Evolutionary conservation across 2,329 filamentous ascomycete genomes (phyloP), one percentile per base, ranked within the genome.

Genomic region (Coniochaeta sp.): DNA sequence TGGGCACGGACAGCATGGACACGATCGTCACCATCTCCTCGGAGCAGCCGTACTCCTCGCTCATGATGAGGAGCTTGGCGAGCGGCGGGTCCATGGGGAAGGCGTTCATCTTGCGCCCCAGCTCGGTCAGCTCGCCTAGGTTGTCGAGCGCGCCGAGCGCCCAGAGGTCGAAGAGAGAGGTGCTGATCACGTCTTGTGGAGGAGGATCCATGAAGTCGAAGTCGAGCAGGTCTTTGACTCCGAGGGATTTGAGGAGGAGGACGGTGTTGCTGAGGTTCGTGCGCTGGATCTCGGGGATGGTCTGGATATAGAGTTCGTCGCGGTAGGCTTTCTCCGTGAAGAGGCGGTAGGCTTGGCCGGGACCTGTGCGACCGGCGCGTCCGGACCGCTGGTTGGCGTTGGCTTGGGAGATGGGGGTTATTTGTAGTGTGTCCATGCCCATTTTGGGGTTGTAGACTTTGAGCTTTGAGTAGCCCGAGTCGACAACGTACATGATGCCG

Each of bases 171-270:
- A 97, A 99, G 31, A 99, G 84, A 3, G 91, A 96, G 0, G 94
- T 99, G 0, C 90, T 92, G 58, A 99, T 97, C 1, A 91, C 96
- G 63, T 99, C 95, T 69, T 99, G 94, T 0, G 94, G 94, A 6
- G 94, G 94, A 1, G 94, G 94, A 60, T 99, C 94, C 92, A 99
- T 97, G 61, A 99, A 99, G 66, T 97, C 91, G 63, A 99, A 99
- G 67, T 99, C 92, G 1, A 99, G 72, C 9, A 99, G 76, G 59
- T 99, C 91, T 63, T 89, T 92, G 16, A 99, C 92, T 0, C 94
- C 94, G 0, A 99, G 79, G 0, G 90, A 96, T 65, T 99, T 99
- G 46, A 99, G 78, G 48, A 99, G 81, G 13, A 99, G 77, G 3
- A 99, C 92, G 0, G 91, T 97, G 61, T 97, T 97, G 62, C 90